Base-by-base conservation (phyloP, 306 rosid species). In the Astragalus membranaceus region DNA sequence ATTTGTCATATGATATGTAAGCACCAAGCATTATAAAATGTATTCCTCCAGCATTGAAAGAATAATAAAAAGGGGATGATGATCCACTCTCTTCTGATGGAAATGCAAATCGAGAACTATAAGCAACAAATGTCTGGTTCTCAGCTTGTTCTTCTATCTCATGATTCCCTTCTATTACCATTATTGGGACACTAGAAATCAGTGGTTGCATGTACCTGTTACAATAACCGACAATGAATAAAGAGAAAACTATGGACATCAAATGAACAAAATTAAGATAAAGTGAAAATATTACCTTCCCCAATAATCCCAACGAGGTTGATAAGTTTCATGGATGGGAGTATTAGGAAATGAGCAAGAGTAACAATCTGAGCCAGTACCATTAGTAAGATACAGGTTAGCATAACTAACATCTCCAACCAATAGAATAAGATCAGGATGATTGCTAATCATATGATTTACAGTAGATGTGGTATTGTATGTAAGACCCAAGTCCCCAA, bases 301-400 rank as follows among this genome's bases (percentile, higher is more conserved):
- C 98, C 98, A 93, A 33, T 84, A 90, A 81, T 93, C 97, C 97
- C 98, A 93, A 39, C 98, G 96, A 50, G 98, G 96, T 74, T 88
- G 98, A 54, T 93, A 93, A n/a, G 96, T 93, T 82, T 90, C 92
- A 7, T 84, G 87, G 75, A 85, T 85, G 12, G 96, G 96, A 76
- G 98, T 83, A 26, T 92, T 10, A 12, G 86, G 10, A 80, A 92
- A 92, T 7, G 96, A 67, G 81, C 96, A 89, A 52, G 87, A 81
- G 81, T 86, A 89, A 79, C 97, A 88, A 57, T 81, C 80, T 8
- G 89, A 70, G 9, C 88, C 90, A 64, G 96, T 85, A 60, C 98
- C 98, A 78, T 87, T 90, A 8, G 97, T 93, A 29, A 82, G 83
- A 59, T 93, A 90, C 60, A 84, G 1, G 88, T 93, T 57, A 16